These are phyloP conservation scores for Backusella psychrophila DNA, from an alignment of 192 early-diverging fungal species.

Conservation along the genomic window DNA sequence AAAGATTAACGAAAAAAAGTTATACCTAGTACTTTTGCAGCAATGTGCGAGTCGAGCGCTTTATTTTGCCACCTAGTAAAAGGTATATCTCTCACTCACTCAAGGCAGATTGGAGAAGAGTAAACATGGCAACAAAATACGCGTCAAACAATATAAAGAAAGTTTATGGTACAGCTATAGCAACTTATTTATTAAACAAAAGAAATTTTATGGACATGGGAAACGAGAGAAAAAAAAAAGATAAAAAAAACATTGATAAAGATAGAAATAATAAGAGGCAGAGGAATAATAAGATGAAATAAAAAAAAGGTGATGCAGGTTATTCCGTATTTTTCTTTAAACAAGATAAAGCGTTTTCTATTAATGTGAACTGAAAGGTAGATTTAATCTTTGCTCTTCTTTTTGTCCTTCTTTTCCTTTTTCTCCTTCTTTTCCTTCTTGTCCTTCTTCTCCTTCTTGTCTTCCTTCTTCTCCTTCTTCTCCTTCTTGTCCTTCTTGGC, in stretches of 20 bases:
- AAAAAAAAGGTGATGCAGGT: constrained; percentile 10
- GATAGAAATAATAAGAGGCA: constrained; percentile 13
- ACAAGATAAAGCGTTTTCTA: constrained; percentile 7
- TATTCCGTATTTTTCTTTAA: background rate
- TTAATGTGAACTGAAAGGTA: background rate
- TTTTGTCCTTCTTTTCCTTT: constrained; percentile 60
- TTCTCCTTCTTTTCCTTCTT: constrained; percentile 59
- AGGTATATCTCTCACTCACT: too few relatives aligned
- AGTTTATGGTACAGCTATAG: background rate
- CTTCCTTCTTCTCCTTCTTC: constrained; percentile 35
- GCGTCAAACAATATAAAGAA: too few relatives aligned
- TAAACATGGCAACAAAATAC: too few relatives aligned
- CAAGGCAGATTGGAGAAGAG: too few relatives aligned
- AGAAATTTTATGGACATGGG: constrained; percentile 4
- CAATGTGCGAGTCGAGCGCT: too few relatives aligned
- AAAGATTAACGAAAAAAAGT: too few relatives aligned
- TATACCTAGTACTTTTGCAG: too few relatives aligned
- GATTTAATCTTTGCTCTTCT: constrained; percentile 48
- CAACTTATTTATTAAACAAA: constrained; percentile 8
- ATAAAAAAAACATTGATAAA: background rate
- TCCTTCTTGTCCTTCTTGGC: constrained; percentile 57
- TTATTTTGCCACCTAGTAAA: too few relatives aligned
- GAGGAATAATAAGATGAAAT: constrained; percentile 8
- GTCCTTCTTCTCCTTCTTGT: constrained; percentile 54
- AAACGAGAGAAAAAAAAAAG: constrained; percentile 7